Conservation (phyloP, 805 yeast genomes). For the Lipomyces anomalus region DNA sequence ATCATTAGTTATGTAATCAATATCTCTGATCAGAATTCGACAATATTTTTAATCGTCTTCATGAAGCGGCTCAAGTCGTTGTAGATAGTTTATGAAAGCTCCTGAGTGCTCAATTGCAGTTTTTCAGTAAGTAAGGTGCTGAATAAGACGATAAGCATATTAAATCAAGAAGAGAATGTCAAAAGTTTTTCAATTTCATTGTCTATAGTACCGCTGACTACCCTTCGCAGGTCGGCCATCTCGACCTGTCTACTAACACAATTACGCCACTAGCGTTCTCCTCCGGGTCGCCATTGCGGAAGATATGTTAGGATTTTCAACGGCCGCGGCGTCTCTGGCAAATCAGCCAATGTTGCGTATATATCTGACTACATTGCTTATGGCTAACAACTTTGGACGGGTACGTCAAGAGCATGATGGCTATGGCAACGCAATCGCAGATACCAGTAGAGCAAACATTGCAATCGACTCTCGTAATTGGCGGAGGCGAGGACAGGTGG, state of each 20-base stretch:
- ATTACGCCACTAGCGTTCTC: constrained; percentile 15
- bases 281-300: constrained; percentile 17
- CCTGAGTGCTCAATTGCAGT: no score
- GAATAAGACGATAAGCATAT: not conserved
- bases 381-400: constrained; percentile 13
- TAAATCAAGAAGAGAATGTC: not conserved
- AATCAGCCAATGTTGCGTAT: constrained; percentile 11
- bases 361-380: constrained; percentile 9
- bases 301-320: constrained; percentile 1
- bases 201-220: constrained; percentile 1
- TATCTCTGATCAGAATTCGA: no score
- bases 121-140: no score
- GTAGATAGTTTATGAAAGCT: no score
- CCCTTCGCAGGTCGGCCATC: constrained; percentile 7
- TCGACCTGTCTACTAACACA: constrained; percentile 6
- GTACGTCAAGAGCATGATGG: constrained; percentile 9
- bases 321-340: constrained; percentile 1
- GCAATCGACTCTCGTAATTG: constrained; percentile 3
- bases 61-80: no score
- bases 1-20: no score
- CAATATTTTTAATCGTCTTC: no score
- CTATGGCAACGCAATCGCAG: constrained; percentile 5
- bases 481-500: constrained; percentile 13
- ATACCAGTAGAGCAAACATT: constrained; percentile 2
- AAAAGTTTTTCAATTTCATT: constrained; percentile 4